Evolutionary conservation across 306 rosid genomes (phyloP), one percentile per base, ranked within the genome.

Genomic region (Rosa persica): DNA sequence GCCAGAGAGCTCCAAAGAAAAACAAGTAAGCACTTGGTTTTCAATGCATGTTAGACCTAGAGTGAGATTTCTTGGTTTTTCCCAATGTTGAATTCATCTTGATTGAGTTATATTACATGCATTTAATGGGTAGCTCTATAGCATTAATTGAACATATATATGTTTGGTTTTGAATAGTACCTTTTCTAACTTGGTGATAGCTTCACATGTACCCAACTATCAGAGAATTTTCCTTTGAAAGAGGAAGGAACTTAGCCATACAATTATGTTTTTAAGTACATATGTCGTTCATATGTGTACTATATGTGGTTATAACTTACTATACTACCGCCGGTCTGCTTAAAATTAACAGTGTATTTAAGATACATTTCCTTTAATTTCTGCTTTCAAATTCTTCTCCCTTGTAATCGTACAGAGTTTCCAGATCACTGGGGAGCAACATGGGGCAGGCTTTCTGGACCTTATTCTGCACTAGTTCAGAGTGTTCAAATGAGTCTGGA

Each of bases 401-500:
- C 54, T 51, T 73, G 55, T 15, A 57, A 42, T 42, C 12, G 23
- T 48, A 42, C 58, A 78, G 81, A 39, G 27, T 49, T 17, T 76
- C 19, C 5, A 43, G 6, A 19, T 38, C 67, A 62, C 73, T 15
- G 30, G 54, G 3, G 17, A 30, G 40, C 25, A 6, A n/a, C 68
- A 64, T 64, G 74, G 54, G 16, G 77, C 61, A 42, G 47, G 70
- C 23, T 70, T 12, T 70, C 40, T 79, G 75, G 79, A 38, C 62
- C 51, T 11, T 34, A 27, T 44, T 75, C 68, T 83, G 81, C 54
- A 70, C 15, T n/a, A 40, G 25, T 61, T 44, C 67, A 1, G 76
- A 36, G 76, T 75, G 78, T 71, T 42, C 81, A 48, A 40, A 25
- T 23, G 67, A 40, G 12, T 52, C 70, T 9, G 58, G 54, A n/a